Percentiles rank a stretch among this genome's conserved stretches.
phyloP scores from a whole-genome alignment of 129 eudicot species.

The Flaveria robusta region DNA sequence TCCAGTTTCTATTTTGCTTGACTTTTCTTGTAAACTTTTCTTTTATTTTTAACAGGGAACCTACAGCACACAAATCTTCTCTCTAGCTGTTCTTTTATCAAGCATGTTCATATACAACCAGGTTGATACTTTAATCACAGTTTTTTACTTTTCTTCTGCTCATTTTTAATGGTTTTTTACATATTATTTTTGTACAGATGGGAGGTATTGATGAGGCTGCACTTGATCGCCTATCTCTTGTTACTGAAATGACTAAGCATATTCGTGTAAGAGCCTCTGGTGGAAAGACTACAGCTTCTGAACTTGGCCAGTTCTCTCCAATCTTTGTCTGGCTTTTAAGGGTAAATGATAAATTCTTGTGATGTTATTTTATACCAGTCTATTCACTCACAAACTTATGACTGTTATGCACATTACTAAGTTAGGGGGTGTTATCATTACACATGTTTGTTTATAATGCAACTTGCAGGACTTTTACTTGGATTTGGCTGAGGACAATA shows the following conservation, averaged over 20 bases:
- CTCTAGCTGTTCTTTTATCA: constrained; percentile 92
- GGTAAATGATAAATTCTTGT: constrained; percentile 50
- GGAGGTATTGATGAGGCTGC: constrained; percentile 99
- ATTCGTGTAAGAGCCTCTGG: constrained; percentile 97
- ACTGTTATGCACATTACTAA: neutral
- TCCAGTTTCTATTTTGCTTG: neutral
- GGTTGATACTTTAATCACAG: constrained; percentile 38
- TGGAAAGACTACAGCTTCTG: constrained; percentile 83
- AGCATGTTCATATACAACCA: constrained; percentile 99
- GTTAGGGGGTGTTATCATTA: neutral
- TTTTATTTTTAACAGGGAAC: constrained; percentile 68
- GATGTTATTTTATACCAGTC: constrained; percentile 7
- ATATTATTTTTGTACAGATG: constrained; percentile 50
- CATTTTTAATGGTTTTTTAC: constrained; percentile 10
- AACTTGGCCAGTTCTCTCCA: constrained; percentile 98
- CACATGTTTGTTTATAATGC: constrained; percentile 17
- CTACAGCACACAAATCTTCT: constrained; percentile 93
- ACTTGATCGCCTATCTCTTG: constrained; percentile 97
- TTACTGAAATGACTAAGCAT: constrained; percentile 98
- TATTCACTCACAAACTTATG: neutral
- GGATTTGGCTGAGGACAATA: constrained; percentile 83
- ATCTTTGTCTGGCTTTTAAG: constrained; percentile 98
- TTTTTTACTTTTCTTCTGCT: neutral
- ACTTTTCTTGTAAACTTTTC: neutral
- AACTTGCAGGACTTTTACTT: constrained; percentile 84